phyloP scores from a whole-genome alignment of 148 eudicot species.

The Rhododendron henanense region DNA sequence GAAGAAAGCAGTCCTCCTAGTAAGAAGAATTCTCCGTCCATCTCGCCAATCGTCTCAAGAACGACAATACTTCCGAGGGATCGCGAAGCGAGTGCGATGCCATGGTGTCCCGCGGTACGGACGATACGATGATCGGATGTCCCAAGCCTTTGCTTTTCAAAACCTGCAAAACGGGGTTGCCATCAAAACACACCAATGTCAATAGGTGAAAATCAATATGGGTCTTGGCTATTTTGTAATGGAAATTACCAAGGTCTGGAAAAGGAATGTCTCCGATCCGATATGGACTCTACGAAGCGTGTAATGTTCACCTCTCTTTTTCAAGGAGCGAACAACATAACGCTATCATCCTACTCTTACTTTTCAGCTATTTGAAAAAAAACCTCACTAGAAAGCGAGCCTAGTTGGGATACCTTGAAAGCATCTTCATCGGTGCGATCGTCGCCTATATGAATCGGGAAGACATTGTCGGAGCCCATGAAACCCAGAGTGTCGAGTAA shows the following conservation, averaged over 20 bases:
- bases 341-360: neutral
- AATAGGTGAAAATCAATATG: too few relatives aligned
- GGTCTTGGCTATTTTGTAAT: too few relatives aligned
- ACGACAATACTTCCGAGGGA: constrained; percentile 64
- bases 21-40: constrained; percentile 28
- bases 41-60: constrained; percentile 45
- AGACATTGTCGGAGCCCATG: constrained; percentile 39
- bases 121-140: constrained; percentile 57
- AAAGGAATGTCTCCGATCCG: too few relatives aligned
- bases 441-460: constrained; percentile 79
- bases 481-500: constrained; percentile 70
- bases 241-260: too few relatives aligned
- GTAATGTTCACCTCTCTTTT: neutral
- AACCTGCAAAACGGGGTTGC: constrained; percentile 25
- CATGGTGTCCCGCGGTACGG: constrained; percentile 49
- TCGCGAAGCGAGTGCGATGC: constrained; percentile 70
- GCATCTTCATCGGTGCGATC: constrained; percentile 92
- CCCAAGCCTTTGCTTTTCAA: constrained; percentile 54
- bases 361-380: neutral
- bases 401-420: constrained; percentile 46
- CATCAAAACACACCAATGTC: too few relatives aligned
- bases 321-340: neutral
- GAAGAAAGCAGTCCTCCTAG: neutral
- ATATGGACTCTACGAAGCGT: neutral
- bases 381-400: neutral